Base-by-base conservation (phyloP, 2,329 filamentous ascomycete species). In the Monilinia fructigena region DNA sequence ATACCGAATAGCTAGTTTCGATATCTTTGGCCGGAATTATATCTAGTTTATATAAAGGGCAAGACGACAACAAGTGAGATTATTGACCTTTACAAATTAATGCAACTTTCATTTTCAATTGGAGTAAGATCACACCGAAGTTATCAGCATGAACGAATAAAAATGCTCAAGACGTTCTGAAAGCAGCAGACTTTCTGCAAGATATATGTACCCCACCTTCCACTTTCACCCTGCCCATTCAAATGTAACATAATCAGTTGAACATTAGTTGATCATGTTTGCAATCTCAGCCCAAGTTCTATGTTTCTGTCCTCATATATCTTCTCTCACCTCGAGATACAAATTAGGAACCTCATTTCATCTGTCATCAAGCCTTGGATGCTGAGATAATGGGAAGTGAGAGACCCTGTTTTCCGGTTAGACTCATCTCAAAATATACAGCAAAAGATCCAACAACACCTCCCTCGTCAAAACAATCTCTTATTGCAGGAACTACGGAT, bases 1-100 rank as follows among this genome's bases (percentile, higher is more conserved):
- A 40, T 0, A 40, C n/a, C 3, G 7, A 40, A 18, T 1, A 23
- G 4, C 14, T n/a, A 14, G n/a, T 4, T 16, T 5, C 1, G 11
- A 3, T 10, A 40, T 38, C 14, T 12, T 55, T 40, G 54, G 38
- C 12, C 14, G 11, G 12, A 42, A 56, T 56, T 2, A 48, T 23
- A 16, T 20, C 4, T 18, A 16, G 4, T 47, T 47, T 47, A 47
- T 18, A 47, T 20, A 18, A 16, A 35, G 4, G 42, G 4, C 42
- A 47, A 47, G 14, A 47, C 2, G 14, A 47, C 42, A 47, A 6
- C 42, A 47, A 47, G 42, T 47, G 42, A 20, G 42, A 14, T 18
- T 20, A 6, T 47, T 47, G 42, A 12, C 16, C 3, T 20, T 14
- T 20, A 47, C 4, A 47, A 20, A 47, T 20, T 4, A 18, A 47